phyloP scores from a whole-genome alignment of 805 yeast species.

The Groenewaldozyma salmanticensis region DNA sequence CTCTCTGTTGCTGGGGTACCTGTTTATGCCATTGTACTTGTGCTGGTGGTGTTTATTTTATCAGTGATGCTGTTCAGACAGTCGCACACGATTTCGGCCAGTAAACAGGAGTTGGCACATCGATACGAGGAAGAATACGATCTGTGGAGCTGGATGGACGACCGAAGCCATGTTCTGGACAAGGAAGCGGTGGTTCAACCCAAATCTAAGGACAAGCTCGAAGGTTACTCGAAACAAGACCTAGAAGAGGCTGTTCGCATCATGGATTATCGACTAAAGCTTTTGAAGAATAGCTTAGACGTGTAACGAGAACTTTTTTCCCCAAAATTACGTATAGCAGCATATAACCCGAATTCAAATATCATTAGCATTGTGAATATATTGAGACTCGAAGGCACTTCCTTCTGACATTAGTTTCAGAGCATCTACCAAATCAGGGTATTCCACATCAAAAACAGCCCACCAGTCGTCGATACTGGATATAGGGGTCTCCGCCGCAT shows the following conservation, averaged over 20 bases:
- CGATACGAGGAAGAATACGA: conserved; percentile 43
- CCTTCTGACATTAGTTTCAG: conserved; percentile 6
- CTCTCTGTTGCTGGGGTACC: not conserved
- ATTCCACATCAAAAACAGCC: conserved; percentile 13
- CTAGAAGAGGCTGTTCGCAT: conserved; percentile 37
- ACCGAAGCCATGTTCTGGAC: conserved; percentile 19
- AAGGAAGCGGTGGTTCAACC: not conserved
- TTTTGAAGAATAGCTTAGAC: conserved; percentile 22
- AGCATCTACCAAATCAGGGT: conserved; percentile 9
- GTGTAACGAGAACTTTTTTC: too few species aligned
- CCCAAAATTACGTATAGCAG: too few species aligned
- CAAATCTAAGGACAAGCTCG: conserved; percentile 7
- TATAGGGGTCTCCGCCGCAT: too few species aligned
- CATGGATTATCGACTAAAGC: conserved; percentile 35
- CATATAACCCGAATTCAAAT: too few species aligned
- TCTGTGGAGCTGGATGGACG: conserved; percentile 67
- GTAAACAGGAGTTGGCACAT: conserved; percentile 9
- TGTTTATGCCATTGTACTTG: too few species aligned
- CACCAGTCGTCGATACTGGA: too few species aligned
- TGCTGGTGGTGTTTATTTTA: conserved; percentile 1
- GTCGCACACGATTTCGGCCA: not conserved
- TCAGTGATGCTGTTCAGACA: conserved; percentile 3
- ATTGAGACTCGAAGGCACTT: not conserved
- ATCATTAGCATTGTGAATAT: not conserved
- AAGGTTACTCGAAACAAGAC: conserved; percentile 33